Evolutionary conservation across 495 filamentous ascomycete species (phyloP).

Genomic region (Neurospora sublineolata): DNA sequence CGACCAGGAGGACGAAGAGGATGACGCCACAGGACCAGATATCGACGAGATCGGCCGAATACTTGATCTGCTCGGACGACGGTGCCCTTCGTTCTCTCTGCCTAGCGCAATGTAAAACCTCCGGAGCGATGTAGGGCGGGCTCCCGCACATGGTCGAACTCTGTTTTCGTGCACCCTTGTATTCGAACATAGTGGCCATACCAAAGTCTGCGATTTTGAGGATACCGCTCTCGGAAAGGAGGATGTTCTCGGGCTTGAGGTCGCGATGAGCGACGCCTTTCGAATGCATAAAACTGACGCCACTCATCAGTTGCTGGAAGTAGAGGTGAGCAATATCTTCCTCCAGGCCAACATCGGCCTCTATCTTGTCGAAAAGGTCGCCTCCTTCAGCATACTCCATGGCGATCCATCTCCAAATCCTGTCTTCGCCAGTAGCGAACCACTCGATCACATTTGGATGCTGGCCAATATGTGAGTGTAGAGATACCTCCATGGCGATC

Average conservation of each 20-base stretch:
- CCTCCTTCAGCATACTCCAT: slow-evolving; percentile 96
- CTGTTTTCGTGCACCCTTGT: slow-evolving; percentile 66
- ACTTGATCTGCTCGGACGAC: slow-evolving; percentile 49
- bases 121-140: slow-evolving; percentile 93
- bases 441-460: slow-evolving; percentile 91
- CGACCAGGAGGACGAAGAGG: slow-evolving; percentile 85
- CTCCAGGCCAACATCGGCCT: slow-evolving; percentile 83
- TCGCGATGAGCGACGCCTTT: slow-evolving; percentile 82
- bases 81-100: slow-evolving; percentile 22
- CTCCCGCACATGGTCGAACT: slow-evolving; percentile 88
- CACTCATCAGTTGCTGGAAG: slow-evolving; percentile 82
- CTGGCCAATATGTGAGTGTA: slow-evolving; percentile 76
- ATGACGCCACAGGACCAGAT: slow-evolving; percentile 98
- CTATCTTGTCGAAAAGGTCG: slow-evolving; percentile 98
- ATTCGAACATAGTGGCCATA: slow-evolving; percentile 83
- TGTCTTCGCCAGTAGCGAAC: slow-evolving; percentile 77
- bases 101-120: slow-evolving; percentile 53
- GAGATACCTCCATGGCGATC: slow-evolving; percentile 73
- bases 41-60: slow-evolving; percentile 74
- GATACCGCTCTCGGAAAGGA: slow-evolving; percentile 70
- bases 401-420: slow-evolving; percentile 90
- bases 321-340: slow-evolving; percentile 94
- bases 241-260: slow-evolving; percentile 85
- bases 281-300: slow-evolving; percentile 89
- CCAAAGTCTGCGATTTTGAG: slow-evolving; percentile 97